A percentile compares a stretch with the other conserved stretches of the same genome.
Conservation (phyloP, 805 yeast genomes). For the Groenewaldozyma salmanticensis region DNA sequence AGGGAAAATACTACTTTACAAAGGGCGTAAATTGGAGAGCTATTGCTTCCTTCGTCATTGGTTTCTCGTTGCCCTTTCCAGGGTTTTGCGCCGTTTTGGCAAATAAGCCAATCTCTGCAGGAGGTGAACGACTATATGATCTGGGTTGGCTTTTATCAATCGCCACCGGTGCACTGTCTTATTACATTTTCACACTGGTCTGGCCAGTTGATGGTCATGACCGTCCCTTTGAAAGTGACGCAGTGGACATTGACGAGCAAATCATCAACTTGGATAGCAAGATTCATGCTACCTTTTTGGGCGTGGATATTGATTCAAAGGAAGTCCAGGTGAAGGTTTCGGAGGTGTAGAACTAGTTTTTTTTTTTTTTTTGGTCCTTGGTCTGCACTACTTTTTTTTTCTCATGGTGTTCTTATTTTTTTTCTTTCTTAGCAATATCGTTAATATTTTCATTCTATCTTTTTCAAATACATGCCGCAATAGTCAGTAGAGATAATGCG, state of each 20-base stretch:
- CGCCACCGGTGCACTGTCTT: not conserved
- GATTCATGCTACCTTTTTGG: not conserved
- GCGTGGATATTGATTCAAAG: not conserved
- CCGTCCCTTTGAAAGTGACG: not conserved
- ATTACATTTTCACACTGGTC: not conserved
- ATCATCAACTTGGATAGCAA: not conserved
- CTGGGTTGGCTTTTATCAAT: not conserved
- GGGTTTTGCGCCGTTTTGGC: constrained; percentile 3
- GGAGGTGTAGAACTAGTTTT: no score
- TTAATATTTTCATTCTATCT: no score
- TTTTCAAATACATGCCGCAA: no score
- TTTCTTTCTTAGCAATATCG: no score
- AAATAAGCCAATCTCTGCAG: not conserved
- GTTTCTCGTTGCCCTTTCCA: constrained; percentile 11
- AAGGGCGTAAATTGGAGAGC: constrained; percentile 38
- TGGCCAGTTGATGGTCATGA: not conserved
- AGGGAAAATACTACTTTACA: constrained; percentile 35
- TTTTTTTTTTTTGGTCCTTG: no score
- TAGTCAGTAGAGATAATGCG: no score
- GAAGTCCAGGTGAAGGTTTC: no score
- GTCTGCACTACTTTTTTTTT: no score
- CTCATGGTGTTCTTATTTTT: no score
- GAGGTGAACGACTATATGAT: not conserved
- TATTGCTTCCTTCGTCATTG: constrained; percentile 25
- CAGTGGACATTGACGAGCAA: not conserved